Base-by-base conservation (phyloP, 192 early-diverging fungal species). In the Geosiphon pyriformis region DNA sequence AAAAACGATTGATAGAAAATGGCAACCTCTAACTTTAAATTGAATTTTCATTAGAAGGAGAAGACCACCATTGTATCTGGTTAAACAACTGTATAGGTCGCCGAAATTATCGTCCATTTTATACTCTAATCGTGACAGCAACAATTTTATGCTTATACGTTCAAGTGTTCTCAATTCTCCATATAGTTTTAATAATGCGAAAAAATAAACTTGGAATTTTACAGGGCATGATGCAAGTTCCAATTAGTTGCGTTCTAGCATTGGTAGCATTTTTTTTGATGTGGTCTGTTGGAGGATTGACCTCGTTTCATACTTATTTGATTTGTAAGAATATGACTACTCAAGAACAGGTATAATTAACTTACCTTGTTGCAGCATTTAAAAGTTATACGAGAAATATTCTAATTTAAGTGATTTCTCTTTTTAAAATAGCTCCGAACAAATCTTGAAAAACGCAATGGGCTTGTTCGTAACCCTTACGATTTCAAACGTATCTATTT, bases 51-150 rank as follows among this genome's bases (percentile, higher is more conserved):
- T 17, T 67, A 83, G 88, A 89, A 69, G 82, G 84, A 59, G 83
- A 85, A 59, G 89, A 92, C 76, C 89, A 93, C 61, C 91, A 97
- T 71, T 97, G 94, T 70, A 87, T 91, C 27, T 97, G 93, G 93
- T 87, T 90, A 4, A 91, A 88, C 68, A 94, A 91, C 72, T 95
- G 93, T 73, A 83, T 97, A 42, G 94, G 94, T 4, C 83, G 84
- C 26, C 74, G 87, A 58, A 90, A 90, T 74, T 90, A 90, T 70
- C 81, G 85, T 15, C 83, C 86, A 49, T 96, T 96, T 65, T 87
- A 92, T 70, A 81, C 80, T 12, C 92, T 94, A 59, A 72, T 93
- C 4, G 42, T 78, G 30, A 67, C 79, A 0, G 75, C 76, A 22
- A 82, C 83, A 4, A 2, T 84, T 53, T 93, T 62, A 75, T 81